Base-by-base conservation (phyloP, 768 basidiomycete genomes). In the Leccinellum albellum region DNA sequence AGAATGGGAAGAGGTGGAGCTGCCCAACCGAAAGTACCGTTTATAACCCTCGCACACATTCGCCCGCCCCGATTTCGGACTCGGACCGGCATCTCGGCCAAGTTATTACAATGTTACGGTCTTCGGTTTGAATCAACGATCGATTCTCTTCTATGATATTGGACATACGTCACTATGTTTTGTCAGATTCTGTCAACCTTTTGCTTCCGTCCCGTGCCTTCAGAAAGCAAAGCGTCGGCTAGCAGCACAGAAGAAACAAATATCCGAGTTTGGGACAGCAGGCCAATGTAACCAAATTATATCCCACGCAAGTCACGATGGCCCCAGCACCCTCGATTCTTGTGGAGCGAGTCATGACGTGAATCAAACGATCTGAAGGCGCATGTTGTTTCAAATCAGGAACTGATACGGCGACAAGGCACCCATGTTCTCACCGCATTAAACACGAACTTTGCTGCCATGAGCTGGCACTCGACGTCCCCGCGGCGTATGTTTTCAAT, bases 31-130 rank as follows among this genome's bases (percentile, higher is more conserved):
- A 51, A 50, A 20, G 47, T 20, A 54, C 35, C 54, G 58, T 58
- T 58, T 69, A 60, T 69, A 69, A 42, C n/a, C 51, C 48, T 2
- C 46, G 49, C 44, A 20, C n/a, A 56, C 37, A 32, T 37, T 37
- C n/a, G 17, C 37, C 37, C 4, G 9, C 37, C n/a, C n/a, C 37
- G 37, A 40, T 40, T 40, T n/a, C 37, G 37, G 37, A 3, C 35
- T n/a, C 37, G 37, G 37, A 3, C 35, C 35, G 35, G 35, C 35
- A 35, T 35, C 35, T 35, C 35, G 35, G 35, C n/a, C n/a, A n/a
- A n/a, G n/a, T n/a, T n/a, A n/a, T n/a, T n/a, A n/a, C n/a, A n/a
- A n/a, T n/a, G n/a, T n/a, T n/a, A n/a, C n/a, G n/a, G n/a, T n/a
- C n/a, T 35, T 35, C 35, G 17, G 33, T 15, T 15, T 35, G 6